Evolutionary conservation across 208 protist species (phyloP).

Genomic region (Acanthamoeba triangularis): DNA sequence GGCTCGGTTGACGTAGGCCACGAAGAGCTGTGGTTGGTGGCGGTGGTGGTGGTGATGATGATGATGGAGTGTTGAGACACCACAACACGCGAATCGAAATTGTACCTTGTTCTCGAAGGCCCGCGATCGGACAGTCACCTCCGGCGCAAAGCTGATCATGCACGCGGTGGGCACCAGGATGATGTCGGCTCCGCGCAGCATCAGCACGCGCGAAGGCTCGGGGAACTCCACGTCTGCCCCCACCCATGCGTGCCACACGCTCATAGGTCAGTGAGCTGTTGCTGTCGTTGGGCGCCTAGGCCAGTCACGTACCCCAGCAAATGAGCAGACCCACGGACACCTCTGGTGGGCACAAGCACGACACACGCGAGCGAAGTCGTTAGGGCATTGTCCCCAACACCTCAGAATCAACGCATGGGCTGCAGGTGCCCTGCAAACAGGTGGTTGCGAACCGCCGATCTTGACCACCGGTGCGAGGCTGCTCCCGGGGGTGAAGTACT

Average conservation of each 20-base stretch:
- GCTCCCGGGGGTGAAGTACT: slow-evolving; percentile 5
- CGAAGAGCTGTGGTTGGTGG: neutral
- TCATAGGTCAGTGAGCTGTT: neutral
- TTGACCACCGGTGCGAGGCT: neutral
- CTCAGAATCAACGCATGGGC: neutral
- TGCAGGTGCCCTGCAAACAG: too few relatives aligned
- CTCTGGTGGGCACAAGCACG: neutral
- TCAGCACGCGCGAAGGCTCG: slow-evolving; percentile 24
- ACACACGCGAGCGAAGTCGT: neutral
- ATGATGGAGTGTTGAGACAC: too few relatives aligned
- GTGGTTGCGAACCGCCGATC: neutral
- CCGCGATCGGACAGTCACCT: neutral
- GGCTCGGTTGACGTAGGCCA: slow-evolving; percentile 30
- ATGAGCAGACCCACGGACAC: slow-evolving; percentile 16
- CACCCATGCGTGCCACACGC: neutral
- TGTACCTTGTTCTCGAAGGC: slow-evolving; percentile 54
- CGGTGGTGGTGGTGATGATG: neutral
- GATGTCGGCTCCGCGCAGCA: slow-evolving; percentile 33
- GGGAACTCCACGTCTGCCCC: slow-evolving; percentile 29
- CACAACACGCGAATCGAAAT: too few relatives aligned
- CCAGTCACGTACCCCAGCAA: neutral
- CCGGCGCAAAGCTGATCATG: slow-evolving; percentile 31
- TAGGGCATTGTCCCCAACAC: neutral
- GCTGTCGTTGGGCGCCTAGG: neutral
- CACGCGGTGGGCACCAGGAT: slow-evolving; percentile 17